A percentile compares a stretch with the other conserved stretches of the same genome.
These are phyloP conservation scores for Septoria petroselini DNA, from an alignment of 2,329 filamentous ascomycete genomes.

Conservation along the genomic window DNA sequence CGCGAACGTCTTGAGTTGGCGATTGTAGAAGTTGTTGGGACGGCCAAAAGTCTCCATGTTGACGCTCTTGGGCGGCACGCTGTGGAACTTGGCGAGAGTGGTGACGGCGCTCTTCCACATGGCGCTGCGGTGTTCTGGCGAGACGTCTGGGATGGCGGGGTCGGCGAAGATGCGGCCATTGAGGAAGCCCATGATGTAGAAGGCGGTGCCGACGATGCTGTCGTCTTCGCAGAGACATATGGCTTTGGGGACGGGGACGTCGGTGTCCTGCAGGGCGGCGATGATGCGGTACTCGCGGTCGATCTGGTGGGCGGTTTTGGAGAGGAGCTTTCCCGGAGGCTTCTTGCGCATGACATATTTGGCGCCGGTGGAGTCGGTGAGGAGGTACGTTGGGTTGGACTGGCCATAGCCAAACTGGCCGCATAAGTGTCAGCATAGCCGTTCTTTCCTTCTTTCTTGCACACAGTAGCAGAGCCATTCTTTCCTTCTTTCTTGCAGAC, in stretches of 20 bases:
- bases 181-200: conserved; percentile 96
- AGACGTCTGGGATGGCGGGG: conserved; percentile 71
- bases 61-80: conserved; percentile 63
- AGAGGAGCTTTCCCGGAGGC: conserved; percentile 88
- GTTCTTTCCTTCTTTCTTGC: too few species aligned
- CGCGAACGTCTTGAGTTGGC: conserved; percentile 80
- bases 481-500: too few species aligned
- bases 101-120: conserved; percentile 85
- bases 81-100: conserved; percentile 82
- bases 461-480: too few species aligned
- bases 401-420: conserved; percentile 90
- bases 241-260: conserved; percentile 80
- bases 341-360: conserved; percentile 95
- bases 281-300: conserved; percentile 94
- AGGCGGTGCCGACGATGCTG: conserved; percentile 77
- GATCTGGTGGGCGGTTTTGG: conserved; percentile 91
- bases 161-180: conserved; percentile 93
- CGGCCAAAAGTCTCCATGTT: conserved; percentile 73
- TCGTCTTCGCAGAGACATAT: conserved; percentile 84
- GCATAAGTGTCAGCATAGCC: not conserved
- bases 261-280: conserved; percentile 71
- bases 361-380: conserved; percentile 66
- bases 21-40: conserved; percentile 72
- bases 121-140: conserved; percentile 63
- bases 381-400: conserved; percentile 93